Evolutionary conservation across 2,329 filamentous ascomycete species (phyloP).

Genomic region (Alternaria ethzedia): DNA sequence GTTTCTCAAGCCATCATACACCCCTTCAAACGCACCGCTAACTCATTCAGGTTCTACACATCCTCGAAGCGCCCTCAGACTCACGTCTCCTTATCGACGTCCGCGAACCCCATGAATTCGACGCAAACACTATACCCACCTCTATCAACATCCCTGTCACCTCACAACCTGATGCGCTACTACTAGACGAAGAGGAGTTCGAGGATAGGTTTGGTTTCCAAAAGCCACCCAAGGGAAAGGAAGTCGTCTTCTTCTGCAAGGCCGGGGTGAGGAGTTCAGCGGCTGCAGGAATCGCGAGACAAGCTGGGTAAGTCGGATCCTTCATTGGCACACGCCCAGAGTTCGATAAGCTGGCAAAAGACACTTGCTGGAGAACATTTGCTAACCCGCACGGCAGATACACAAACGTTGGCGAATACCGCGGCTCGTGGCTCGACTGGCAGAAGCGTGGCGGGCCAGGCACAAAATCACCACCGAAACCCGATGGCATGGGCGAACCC

Average conservation of each 20-base stretch:
- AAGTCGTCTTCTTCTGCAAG: conserved; percentile 84
- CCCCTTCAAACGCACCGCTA: not conserved
- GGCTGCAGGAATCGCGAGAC: conserved; percentile 76
- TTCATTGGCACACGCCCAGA: not conserved
- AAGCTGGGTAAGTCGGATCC: conserved; percentile 69
- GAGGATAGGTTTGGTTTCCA: conserved; percentile 78
- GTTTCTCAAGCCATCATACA: too few species aligned
- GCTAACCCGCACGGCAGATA: conserved; percentile 53
- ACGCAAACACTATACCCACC: conserved; percentile 72
- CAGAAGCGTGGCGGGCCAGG: conserved; percentile 68
- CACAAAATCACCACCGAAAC: conserved; percentile 26
- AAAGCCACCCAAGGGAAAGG: conserved; percentile 33
- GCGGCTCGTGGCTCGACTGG: conserved; percentile 86
- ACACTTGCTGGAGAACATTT: not conserved
- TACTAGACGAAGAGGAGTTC: conserved; percentile 79
- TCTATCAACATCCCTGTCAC: conserved; percentile 83
- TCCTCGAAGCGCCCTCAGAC: conserved; percentile 35
- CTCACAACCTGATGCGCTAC: conserved; percentile 78
- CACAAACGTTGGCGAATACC: conserved; percentile 72
- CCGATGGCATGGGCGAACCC: conserved; percentile 27
- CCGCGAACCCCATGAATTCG: conserved; percentile 74
- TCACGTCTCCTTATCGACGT: conserved; percentile 61
- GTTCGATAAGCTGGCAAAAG: not conserved
- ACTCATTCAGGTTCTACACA: conserved; percentile 40
- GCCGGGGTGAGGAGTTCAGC: conserved; percentile 82